Evolutionary conservation across 148 eudicot genomes (phyloP), one percentile per base, ranked within the genome.

Genomic region (Camellia granthamiana): DNA sequence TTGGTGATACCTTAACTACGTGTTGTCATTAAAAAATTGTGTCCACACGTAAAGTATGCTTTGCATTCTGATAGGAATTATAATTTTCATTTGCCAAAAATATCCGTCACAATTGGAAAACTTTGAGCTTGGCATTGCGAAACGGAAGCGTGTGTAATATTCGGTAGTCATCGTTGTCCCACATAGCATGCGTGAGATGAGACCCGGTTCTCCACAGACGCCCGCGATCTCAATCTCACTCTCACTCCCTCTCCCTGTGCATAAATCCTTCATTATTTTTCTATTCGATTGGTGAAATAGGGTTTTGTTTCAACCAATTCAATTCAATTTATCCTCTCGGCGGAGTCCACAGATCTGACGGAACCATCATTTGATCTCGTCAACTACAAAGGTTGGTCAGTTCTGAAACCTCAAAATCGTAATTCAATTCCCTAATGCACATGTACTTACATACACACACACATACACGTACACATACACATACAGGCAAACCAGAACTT

Each of bases 311-410:
- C 59, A 23, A 15, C 69, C 18, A 49, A 41, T 77, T 19, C 43
- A 77, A 49, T 21, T 3, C 19, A 63, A 63, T 13, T 77, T 44
- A 12, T 61, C 42, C 21, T 23, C 56, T 14, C 7, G 47, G 47
- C 23, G 11, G 79, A 65, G 61, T 77, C 49, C 15, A 16, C 52
- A 65, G 80, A 77, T 77, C 80, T 15, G 46, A 4, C 9, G 13
- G 72, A 65, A 1, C 59, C 38, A 30, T 19, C 21, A 12, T 12
- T 46, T 21, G 61, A 54, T 72, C 62, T 4, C 61, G 76, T 72
- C 76, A 72, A 30, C 42, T 52, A 51, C 76, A 0, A 72, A 51
- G 43, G 76, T 54, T 54, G 9, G 42, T 3, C 47, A 21, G 67
- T 55, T 56, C 16, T 16, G 42, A 18, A 59, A 15, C 19, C 19